Conservation (phyloP, 2,329 filamentous ascomycete species). For the Nemania sp. region DNA sequence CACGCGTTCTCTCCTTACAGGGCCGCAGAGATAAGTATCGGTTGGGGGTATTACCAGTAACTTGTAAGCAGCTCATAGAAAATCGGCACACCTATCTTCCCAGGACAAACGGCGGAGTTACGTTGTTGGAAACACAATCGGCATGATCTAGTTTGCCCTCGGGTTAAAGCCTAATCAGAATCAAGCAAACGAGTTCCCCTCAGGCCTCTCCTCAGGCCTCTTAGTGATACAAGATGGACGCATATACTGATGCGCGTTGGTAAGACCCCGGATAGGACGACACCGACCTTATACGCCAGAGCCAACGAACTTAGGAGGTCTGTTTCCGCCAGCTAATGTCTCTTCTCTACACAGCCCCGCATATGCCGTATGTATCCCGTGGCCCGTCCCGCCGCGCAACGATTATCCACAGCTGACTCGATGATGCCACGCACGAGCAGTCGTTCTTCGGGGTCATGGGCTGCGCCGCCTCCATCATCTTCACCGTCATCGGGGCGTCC, state of each 20-base stretch:
- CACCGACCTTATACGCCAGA: background rate
- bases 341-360: constrained; percentile 42
- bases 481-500: constrained; percentile 92
- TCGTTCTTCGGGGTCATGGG: constrained; percentile 85
- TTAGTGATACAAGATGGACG: constrained; percentile 11
- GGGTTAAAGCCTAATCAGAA: background rate
- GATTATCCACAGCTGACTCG: background rate
- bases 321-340: constrained; percentile 1
- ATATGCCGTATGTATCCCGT: constrained; percentile 47
- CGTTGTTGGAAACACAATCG: background rate
- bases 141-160: background rate
- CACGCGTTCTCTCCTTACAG: background rate
- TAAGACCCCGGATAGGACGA: constrained; percentile 3
- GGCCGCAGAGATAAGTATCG: background rate
- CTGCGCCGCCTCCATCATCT: constrained; percentile 87
- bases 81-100: background rate
- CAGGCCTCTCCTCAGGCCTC: background rate
- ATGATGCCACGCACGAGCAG: constrained; percentile 20
- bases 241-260: constrained; percentile 21
- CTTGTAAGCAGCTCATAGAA: background rate
- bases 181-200: background rate
- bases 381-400: background rate
- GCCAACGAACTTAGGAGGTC: background rate
- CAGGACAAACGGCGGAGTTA: background rate
- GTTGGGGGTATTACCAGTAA: background rate